A percentile compares a stretch with the other conserved stretches of the same genome.
These are phyloP conservation scores for Emydomyces testavorans DNA, from an alignment of 2,329 filamentous ascomycete species.

Conservation along the genomic window DNA sequence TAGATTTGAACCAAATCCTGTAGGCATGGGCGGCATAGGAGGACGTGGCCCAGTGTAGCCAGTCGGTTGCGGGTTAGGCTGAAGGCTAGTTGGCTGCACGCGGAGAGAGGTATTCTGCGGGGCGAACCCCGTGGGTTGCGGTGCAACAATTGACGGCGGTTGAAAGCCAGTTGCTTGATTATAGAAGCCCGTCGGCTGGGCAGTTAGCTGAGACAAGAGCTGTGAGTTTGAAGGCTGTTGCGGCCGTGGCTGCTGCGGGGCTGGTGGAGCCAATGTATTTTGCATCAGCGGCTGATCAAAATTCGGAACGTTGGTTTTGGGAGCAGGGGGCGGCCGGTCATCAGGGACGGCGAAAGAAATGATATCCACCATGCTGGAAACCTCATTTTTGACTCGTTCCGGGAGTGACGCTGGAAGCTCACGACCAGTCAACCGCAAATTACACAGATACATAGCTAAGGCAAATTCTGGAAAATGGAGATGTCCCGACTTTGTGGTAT, in stretches of 20 bases:
- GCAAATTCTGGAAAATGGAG: constrained; percentile 96
- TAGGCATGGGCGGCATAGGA: constrained; percentile 74
- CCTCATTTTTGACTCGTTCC: constrained; percentile 84
- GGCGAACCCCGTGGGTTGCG: constrained; percentile 36
- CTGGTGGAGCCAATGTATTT: constrained; percentile 40
- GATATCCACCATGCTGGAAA: constrained; percentile 98
- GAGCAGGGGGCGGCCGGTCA: constrained; percentile 46
- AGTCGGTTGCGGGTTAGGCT: constrained; percentile 58
- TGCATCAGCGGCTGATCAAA: constrained; percentile 49
- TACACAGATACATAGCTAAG: constrained; percentile 96
- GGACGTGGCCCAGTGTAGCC: constrained; percentile 71
- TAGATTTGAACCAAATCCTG: constrained; percentile 52
- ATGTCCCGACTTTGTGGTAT: constrained; percentile 92
- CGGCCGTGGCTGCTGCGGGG: constrained; percentile 54
- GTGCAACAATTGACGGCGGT: constrained; percentile 36
- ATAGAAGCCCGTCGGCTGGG: constrained; percentile 41
- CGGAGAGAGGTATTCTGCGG: constrained; percentile 46
- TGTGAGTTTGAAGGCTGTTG: constrained; percentile 59
- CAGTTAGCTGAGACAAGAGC: constrained; percentile 46
- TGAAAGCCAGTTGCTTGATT: constrained; percentile 59
- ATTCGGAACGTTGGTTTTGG: constrained; percentile 55
- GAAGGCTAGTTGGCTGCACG: constrained; percentile 58
- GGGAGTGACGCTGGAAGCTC: constrained; percentile 62
- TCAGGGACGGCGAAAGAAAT: constrained; percentile 90
- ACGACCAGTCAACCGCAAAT: constrained; percentile 80